Evolutionary conservation across 495 filamentous ascomycete genomes (phyloP), one percentile per base, ranked within the genome.

Genomic region (Friedmanniomyces endolithicus): DNA sequence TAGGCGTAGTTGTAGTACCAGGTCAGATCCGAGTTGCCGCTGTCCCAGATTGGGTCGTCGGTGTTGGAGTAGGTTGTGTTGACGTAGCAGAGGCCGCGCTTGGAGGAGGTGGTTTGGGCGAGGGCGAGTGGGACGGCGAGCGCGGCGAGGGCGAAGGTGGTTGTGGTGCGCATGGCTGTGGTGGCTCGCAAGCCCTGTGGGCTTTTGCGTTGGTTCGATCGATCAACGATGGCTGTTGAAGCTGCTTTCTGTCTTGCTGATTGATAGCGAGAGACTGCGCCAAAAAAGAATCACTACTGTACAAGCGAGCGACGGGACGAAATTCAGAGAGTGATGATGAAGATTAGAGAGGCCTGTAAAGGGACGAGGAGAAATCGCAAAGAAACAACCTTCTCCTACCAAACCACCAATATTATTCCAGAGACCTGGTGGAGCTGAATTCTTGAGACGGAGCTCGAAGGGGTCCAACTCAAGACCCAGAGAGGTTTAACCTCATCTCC

Each of bases 1-100:
- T 72, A 60, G 16, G 61, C 58, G 68, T 88, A 89, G 70, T 87
- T 87, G 75, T 89, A 89, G 70, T 90, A 90, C 86, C 86, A 90
- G 1, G 81, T 86, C 58, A 89, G 64, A 48, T 78, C 75, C 8
- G 75, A 77, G 27, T 63, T 66, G 7, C 70, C 49, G 14, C 66
- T 59, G 33, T 71, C 66, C 82, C 83, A 87, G 52, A 82, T 74
- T 14, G 67, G 55, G 67, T 84, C 77, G 65, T 88, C 84, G 1
- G 64, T 47, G 2, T 74, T 75, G 52, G 71, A 67, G 1, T 71
- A 61, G 31, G 48, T 35, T 31, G 65, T 75, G 4, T 80, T 74
- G 22, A 85, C 71, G 68, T 83, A 84, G 55, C 78, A 72, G 48
- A 89, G 78, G 7, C 86, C 85, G 55, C 85, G 83, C 64, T 88